A percentile compares a stretch with the other conserved stretches of the same genome.
Conservation (phyloP, 2,329 filamentous ascomycete genomes). For the Dactylellina cionopaga region DNA sequence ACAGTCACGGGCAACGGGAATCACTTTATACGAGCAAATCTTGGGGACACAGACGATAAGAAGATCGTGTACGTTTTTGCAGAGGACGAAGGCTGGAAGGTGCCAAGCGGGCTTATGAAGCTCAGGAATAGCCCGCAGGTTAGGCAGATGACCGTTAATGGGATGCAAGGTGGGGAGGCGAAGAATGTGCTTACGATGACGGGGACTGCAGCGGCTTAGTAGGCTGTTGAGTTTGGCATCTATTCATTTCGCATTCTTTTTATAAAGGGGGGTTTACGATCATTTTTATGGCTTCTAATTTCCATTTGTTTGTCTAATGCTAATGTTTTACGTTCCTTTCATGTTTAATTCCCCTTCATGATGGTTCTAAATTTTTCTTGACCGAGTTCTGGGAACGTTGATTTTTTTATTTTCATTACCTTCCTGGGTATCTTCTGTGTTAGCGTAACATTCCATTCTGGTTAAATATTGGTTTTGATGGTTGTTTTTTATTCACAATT, state of each 20-base stretch:
- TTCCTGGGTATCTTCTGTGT: background rate
- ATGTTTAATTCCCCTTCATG: background rate
- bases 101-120: constrained; percentile 70
- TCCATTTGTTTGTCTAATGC: constrained; percentile 5
- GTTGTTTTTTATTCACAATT: background rate
- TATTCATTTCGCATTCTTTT: background rate
- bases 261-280: background rate
- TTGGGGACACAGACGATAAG: constrained; percentile 74
- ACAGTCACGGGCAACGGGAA: constrained; percentile 58
- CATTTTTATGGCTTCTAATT: background rate
- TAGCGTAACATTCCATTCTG: background rate
- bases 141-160: constrained; percentile 69
- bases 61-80: constrained; percentile 72
- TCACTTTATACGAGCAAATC: constrained; percentile 72
- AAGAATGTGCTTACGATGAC: constrained; percentile 63
- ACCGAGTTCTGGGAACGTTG: background rate
- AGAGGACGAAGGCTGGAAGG: constrained; percentile 75
- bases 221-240: background rate
- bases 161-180: constrained; percentile 68
- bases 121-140: constrained; percentile 71
- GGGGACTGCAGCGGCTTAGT: constrained; percentile 49
- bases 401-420: background rate
- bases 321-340: background rate
- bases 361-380: background rate
- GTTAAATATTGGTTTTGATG: background rate